Base-by-base conservation (phyloP, 176 grass and related monocot genomes). In the Canna indica region DNA sequence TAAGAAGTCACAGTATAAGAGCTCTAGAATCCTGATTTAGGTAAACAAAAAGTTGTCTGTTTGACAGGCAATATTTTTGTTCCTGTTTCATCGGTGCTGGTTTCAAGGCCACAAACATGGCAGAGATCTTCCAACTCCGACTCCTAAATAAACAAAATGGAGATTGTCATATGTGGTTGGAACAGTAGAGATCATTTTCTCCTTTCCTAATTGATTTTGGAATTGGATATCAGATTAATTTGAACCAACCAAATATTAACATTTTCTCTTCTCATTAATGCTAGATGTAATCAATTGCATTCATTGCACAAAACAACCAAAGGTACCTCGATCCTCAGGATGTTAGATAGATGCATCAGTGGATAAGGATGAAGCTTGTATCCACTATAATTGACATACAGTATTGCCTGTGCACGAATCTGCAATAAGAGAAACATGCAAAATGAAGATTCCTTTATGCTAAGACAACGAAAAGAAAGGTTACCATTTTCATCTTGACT, bases 301-400 rank as follows among this genome's bases (percentile, higher is more conserved):
- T 58, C 1, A 28, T 52, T 18, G 45, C 44, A 44, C 22, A 71
- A 44, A 60, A 39, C 32, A 67, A 64, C 28, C 59, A 80, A 56
- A 20, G 50, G 46, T 87, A 97, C 86, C 93, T 92, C 67, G 33
- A 92, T 79, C 84, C 87, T 92, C 38, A 97, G 82, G 29, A 87
- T 86, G 68, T 77, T 82, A 47, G 82, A 90, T 66, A 90, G 38
- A 75, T 86, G 76, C 57, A 32, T 76, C 61, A 91, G 68, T 73
- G 91, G 83, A 73, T 86, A 83, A 38, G 72, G 81, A 62, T 90
- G 88, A 77, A 82, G 86, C 75, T 90, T 97, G 82, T 92, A 90
- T 30, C 93, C 83, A 0, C 82, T 78, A 72, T 92, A 81, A 67
- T 92, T 92, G 60, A 90, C 70, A 65, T 87, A 81, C 77, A 83